Base-by-base conservation (phyloP, 2,329 filamentous ascomycete genomes). In the Myrmaecium sp. region DNA sequence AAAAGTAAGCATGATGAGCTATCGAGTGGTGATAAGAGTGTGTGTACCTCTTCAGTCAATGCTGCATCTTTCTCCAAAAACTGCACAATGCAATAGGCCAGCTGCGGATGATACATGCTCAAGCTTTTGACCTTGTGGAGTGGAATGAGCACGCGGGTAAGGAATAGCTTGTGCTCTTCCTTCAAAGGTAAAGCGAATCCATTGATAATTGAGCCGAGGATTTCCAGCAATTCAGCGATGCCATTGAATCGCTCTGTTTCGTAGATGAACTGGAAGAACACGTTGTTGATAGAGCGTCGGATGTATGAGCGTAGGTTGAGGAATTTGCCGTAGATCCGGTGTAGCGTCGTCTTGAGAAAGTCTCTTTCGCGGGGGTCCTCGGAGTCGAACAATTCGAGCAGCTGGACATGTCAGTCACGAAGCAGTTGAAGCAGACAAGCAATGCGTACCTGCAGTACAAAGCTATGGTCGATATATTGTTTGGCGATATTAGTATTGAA, bases 401-500 rank as follows among this genome's bases (percentile, higher is more conserved):
- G 65, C 61, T 91, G 33, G 10, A 4, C 14, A 13, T 18, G 16
- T 27, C 46, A 38, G 46, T 49, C 1, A 15, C 10, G 14, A n/a
- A 10, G 10, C 5, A 17, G 9, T 13, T 9, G 14, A 23, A 19
- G 9, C 11, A 21, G 10, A 15, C 14, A 11, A 5, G 10, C 17
- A 7, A 21, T 20, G 45, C 52, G 43, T 52, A 69, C 65, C 51
- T 74, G 83, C 33, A 98, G 68, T 23, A 98, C 89, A 47, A 98
- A 98, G 51, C 81, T 80, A 54, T 98, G 89, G 48, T 98, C 89
- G 51, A 98, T 98, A 54, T 93, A 94, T 34, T 84, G 79, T 60
- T 98, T 98, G 40, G 89, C 89, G 44, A 94, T 94, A 56, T 98
- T 98, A 40, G 89, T 98, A 62, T 95, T 98, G 66, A 98, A 98